Percentiles rank a stretch among this genome's conserved stretches.
Evolutionary conservation across 2,329 filamentous ascomycete genomes (phyloP).

Genomic region (Curvularia hawaiiensis): DNA sequence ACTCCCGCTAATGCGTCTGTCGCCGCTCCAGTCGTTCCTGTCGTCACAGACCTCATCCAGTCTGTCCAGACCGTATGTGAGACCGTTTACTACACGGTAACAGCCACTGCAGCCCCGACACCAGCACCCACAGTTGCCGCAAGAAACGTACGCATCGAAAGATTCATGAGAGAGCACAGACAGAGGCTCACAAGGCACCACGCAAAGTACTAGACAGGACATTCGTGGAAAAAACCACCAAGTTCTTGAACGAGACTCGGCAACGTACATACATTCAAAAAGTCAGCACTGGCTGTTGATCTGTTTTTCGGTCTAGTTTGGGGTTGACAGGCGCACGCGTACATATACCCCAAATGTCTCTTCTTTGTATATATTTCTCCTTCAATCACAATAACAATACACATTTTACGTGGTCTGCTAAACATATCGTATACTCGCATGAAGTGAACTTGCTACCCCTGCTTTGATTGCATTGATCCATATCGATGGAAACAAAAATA

Average conservation of each 20-base stretch:
- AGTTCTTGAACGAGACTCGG: not conserved
- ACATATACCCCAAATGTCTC: slow-evolving; percentile 18
- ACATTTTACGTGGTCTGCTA: not conserved
- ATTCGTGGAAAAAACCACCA: not conserved
- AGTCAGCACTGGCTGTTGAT: slow-evolving; percentile 13
- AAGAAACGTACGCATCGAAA: slow-evolving; percentile 19
- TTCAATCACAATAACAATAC: slow-evolving; percentile 3
- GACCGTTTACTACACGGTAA: slow-evolving; percentile 23
- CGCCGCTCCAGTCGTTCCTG: slow-evolving; percentile 10
- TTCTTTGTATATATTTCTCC: slow-evolving; percentile 14
- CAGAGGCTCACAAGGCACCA: slow-evolving; percentile 23
- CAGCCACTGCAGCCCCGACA: slow-evolving; percentile 16
- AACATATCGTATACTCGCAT: not conserved
- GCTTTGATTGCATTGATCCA: not conserved
- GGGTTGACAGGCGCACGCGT: slow-evolving; percentile 1
- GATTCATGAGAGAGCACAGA: slow-evolving; percentile 25
- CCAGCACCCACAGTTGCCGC: slow-evolving; percentile 14
- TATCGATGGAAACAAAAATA: not conserved
- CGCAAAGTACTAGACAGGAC: slow-evolving; percentile 6
- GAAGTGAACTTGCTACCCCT: not conserved
- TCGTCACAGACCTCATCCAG: slow-evolving; percentile 6
- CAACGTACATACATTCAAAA: not conserved
- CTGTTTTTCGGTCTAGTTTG: slow-evolving; percentile 2
- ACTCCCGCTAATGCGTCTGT: slow-evolving; percentile 1
- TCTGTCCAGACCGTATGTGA: slow-evolving; percentile 21